These are phyloP conservation scores for Salicornia ramosissima DNA, from an alignment of 148 eudicot genomes.

Conservation along the genomic window DNA sequence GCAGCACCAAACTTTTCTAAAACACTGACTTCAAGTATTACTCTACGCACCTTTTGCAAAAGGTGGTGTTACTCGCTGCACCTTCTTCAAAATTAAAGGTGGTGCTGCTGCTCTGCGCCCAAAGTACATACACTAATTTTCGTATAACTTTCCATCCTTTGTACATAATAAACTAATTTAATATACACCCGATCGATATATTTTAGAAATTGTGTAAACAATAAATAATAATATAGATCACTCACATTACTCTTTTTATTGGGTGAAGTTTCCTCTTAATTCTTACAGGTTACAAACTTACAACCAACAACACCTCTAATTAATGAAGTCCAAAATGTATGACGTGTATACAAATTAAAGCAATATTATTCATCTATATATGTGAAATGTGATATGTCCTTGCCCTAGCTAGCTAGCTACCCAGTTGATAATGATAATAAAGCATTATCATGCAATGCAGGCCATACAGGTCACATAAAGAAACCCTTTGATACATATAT, in stretches of 20 bases:
- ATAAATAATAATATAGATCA: neutral
- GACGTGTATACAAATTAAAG: neutral
- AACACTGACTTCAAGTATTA: no score
- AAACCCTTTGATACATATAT: neutral
- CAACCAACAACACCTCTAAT: conserved; percentile 13
- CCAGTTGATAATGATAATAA: conserved; percentile 9
- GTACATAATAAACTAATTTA: no score
- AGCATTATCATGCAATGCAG: conserved; percentile 25
- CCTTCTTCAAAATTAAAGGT: no score
- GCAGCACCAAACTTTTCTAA: no score
- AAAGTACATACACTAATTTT: no score
- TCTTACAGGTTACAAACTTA: neutral
- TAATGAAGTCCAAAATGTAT: conserved; percentile 5
- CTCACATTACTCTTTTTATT: neutral
- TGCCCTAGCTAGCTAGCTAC: conserved; percentile 26
- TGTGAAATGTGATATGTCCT: no score
- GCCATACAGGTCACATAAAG: conserved; percentile 31
- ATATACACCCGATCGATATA: no score
- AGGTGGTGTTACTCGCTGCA: no score
- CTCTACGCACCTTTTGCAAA: no score
- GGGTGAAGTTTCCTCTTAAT: neutral
- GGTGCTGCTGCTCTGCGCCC: no score
- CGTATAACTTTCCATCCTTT: no score
- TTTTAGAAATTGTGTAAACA: no score
- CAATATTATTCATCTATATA: neutral